These are phyloP conservation scores for Pseudomassariella vexata DNA, from an alignment of 2,329 filamentous ascomycete species.

Conservation along the genomic window DNA sequence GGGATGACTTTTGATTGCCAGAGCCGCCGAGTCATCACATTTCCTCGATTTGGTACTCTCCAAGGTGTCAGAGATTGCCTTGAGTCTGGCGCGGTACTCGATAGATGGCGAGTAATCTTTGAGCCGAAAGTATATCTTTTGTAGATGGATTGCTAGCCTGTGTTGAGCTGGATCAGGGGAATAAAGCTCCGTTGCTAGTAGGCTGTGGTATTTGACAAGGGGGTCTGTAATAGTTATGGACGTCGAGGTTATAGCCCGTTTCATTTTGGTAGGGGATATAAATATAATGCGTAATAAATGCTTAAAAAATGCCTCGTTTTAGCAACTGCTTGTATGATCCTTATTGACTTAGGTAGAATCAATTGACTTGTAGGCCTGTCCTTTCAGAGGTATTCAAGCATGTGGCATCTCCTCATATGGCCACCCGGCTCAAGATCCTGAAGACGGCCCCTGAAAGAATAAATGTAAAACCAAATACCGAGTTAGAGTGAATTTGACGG, in stretches of 20 bases:
- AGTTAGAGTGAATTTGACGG: too few species aligned
- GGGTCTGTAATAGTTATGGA: slow-evolving; percentile 64
- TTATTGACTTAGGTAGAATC: too few species aligned
- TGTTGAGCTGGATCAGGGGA: slow-evolving; percentile 67
- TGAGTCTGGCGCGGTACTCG: slow-evolving; percentile 63
- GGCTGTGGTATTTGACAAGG: slow-evolving; percentile 67
- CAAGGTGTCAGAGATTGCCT: slow-evolving; percentile 48
- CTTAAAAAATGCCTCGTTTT: too few species aligned
- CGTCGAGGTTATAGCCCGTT: slow-evolving; percentile 32
- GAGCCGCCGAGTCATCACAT: slow-evolving; percentile 25
- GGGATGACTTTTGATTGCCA: slow-evolving; percentile 48
- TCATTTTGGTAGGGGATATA: too few species aligned
- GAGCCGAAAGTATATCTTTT: slow-evolving; percentile 67
- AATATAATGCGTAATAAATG: too few species aligned
- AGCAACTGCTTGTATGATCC: too few species aligned
- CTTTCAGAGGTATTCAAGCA: too few species aligned
- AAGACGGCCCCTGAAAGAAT: too few species aligned
- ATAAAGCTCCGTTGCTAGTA: slow-evolving; percentile 62
- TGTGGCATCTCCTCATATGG: too few species aligned
- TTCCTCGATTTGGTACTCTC: slow-evolving; percentile 24
- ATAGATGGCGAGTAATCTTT: slow-evolving; percentile 72
- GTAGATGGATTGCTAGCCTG: slow-evolving; percentile 67
- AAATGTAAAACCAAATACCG: too few species aligned
- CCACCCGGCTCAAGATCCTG: too few species aligned
- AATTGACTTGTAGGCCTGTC: too few species aligned